Conservation (phyloP, 352 stramenopile genomes). For the Lagenidium sp. region DNA sequence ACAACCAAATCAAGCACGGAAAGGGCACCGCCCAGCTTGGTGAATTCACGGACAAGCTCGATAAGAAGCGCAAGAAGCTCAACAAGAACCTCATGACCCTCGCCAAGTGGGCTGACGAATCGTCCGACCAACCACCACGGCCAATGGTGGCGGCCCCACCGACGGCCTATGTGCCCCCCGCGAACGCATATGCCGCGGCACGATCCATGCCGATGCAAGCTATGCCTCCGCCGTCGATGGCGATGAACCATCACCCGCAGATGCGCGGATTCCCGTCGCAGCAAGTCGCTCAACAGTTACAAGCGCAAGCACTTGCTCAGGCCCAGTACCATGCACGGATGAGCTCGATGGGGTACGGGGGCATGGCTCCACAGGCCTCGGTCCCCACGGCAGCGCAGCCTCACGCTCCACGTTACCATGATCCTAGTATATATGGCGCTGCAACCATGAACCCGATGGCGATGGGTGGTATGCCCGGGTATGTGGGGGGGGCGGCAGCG, state of each 20-base stretch:
- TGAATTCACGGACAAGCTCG: conserved; percentile 77
- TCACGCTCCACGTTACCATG: conserved; percentile 31
- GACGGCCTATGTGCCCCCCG: conserved; percentile 14
- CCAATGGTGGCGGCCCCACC: conserved; percentile 22
- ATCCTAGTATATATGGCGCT: no score
- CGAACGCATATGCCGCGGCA: conserved; percentile 18
- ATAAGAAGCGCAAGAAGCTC: conserved; percentile 86
- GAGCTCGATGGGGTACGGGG: conserved; percentile 27
- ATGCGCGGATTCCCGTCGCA: conserved; percentile 22
- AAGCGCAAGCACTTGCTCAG: conserved; percentile 34
- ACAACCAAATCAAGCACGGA: conserved; percentile 82
- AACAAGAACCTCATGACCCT: conserved; percentile 89
- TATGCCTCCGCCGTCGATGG: conserved; percentile 13
- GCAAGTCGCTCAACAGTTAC: conserved; percentile 21
- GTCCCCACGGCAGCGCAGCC: conserved; percentile 21
- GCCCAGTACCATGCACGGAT: conserved; percentile 63
- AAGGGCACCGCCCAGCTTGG: conserved; percentile 66
- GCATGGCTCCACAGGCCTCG: not conserved
- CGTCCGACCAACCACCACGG: conserved; percentile 51
- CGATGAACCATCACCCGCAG: conserved; percentile 19
- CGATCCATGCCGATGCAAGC: conserved; percentile 27
- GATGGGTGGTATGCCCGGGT: no score
- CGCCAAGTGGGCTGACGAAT: conserved; percentile 83
- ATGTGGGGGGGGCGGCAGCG: no score
- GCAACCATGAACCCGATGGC: conserved; percentile 11